These are phyloP conservation scores for Solanum habrochaites DNA, from an alignment of 257 asterid genomes.

Conservation along the genomic window DNA sequence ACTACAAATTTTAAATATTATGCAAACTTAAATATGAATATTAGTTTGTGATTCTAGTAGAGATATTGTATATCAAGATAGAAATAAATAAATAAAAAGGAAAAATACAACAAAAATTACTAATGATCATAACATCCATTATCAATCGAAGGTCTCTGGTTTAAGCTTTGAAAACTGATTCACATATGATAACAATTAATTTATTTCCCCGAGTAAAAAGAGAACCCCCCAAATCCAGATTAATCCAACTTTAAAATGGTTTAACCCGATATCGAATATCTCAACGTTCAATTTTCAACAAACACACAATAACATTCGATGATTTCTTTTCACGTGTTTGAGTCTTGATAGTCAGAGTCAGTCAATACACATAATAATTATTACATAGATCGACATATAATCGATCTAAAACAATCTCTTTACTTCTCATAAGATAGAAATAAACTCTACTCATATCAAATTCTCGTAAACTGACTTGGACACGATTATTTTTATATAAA, in stretches of 20 bases:
- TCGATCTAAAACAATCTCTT: too few relatives aligned
- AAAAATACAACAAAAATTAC: background rate
- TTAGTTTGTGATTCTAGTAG: background rate
- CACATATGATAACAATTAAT: background rate
- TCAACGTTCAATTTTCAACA: background rate
- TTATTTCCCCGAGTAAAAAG: background rate
- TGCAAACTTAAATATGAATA: background rate
- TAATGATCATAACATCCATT: background rate
- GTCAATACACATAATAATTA: background rate
- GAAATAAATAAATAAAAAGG: background rate
- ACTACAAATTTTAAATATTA: background rate
- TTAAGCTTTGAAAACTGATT: background rate
- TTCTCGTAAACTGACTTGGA: too few relatives aligned
- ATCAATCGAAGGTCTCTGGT: background rate
- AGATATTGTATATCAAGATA: background rate
- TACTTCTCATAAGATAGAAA: too few relatives aligned
- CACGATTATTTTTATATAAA: background rate
- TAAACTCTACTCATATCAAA: background rate
- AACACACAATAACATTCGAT: background rate
- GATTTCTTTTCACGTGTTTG: background rate
- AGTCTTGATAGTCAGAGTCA: background rate
- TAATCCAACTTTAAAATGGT: background rate
- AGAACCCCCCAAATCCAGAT: fast-evolving
- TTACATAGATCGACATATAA: background rate
- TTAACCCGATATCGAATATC: background rate